Conservation (phyloP, 2,329 filamentous ascomycete genomes). For the Saccharata proteae region DNA sequence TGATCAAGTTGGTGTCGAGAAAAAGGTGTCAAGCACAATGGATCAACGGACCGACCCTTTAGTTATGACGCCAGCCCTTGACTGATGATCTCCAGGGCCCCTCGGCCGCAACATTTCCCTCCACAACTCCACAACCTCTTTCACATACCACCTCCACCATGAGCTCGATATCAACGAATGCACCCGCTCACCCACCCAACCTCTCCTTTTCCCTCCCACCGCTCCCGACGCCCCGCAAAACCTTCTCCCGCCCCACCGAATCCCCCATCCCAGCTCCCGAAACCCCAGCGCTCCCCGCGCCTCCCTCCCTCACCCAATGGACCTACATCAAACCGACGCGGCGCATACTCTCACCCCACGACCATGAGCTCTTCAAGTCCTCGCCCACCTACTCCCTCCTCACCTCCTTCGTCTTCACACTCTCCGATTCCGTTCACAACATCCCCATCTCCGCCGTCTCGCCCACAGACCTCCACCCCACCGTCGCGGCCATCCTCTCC, state of each 20-base stretch:
- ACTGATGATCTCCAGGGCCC: no score
- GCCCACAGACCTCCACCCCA: constrained; percentile 35
- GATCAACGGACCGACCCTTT: no score
- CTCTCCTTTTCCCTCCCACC: constrained; percentile 21
- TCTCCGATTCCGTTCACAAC: constrained; percentile 70
- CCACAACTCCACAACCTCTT: no score
- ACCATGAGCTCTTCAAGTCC: constrained; percentile 69
- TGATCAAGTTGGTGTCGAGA: no score
- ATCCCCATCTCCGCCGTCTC: constrained; percentile 51
- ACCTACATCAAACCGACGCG: constrained; percentile 57
- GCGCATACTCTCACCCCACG: constrained; percentile 67
- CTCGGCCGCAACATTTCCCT: no score
- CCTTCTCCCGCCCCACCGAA: constrained; percentile 11
- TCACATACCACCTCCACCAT: not conserved
- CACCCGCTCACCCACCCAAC: constrained; percentile 11
- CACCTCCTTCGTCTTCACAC: constrained; percentile 70
- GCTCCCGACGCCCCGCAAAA: constrained; percentile 21
- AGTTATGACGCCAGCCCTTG: no score
- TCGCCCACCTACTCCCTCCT: constrained; percentile 69
- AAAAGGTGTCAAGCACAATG: no score
- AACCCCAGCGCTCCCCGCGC: constrained; percentile 61
- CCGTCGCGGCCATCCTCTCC: constrained; percentile 50
- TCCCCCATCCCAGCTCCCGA: constrained; percentile 49
- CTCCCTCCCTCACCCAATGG: constrained; percentile 48
- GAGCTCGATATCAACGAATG: not conserved